phyloP scores from a whole-genome alignment of 2,329 filamentous ascomycete species.

The Ampelomyces quisqualis region DNA sequence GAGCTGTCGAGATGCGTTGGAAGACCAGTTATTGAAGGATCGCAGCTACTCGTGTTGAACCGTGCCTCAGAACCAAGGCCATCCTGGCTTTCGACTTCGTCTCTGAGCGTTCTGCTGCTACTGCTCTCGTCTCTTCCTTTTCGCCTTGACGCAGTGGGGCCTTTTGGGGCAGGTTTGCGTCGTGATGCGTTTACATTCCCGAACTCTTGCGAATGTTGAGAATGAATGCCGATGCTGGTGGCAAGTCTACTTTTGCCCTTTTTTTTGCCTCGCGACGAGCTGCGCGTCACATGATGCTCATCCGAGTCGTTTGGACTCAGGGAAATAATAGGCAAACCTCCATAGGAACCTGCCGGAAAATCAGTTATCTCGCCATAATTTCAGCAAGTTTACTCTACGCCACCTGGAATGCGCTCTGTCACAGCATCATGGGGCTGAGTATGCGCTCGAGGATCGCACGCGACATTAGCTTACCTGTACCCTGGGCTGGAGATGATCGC shows the following conservation, averaged over 20 bases:
- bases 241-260: slow-evolving; percentile 41
- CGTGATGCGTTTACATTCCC: slow-evolving; percentile 18
- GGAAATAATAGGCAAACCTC: slow-evolving; percentile 54
- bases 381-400: background rate
- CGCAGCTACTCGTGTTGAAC: slow-evolving; percentile 34
- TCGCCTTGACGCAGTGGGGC: slow-evolving; percentile 29
- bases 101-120: slow-evolving; percentile 28
- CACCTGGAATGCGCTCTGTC: background rate
- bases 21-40: slow-evolving; percentile 24
- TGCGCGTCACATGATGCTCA: slow-evolving; percentile 33
- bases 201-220: slow-evolving; percentile 9
- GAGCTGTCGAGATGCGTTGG: slow-evolving; percentile 26
- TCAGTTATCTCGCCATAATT: too few species aligned
- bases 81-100: slow-evolving; percentile 29
- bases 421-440: slow-evolving; percentile 1
- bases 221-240: slow-evolving; percentile 24
- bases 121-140: slow-evolving; percentile 25
- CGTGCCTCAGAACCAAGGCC: slow-evolving; percentile 35
- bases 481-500: slow-evolving; percentile 61
- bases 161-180: slow-evolving; percentile 22
- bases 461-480: slow-evolving; percentile 45
- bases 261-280: slow-evolving; percentile 24
- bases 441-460: slow-evolving; percentile 8
- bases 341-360: slow-evolving; percentile 62
- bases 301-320: slow-evolving; percentile 42